These are phyloP conservation scores for Yamadazyma tumulicola DNA, from an alignment of 805 yeast species.

Conservation along the genomic window DNA sequence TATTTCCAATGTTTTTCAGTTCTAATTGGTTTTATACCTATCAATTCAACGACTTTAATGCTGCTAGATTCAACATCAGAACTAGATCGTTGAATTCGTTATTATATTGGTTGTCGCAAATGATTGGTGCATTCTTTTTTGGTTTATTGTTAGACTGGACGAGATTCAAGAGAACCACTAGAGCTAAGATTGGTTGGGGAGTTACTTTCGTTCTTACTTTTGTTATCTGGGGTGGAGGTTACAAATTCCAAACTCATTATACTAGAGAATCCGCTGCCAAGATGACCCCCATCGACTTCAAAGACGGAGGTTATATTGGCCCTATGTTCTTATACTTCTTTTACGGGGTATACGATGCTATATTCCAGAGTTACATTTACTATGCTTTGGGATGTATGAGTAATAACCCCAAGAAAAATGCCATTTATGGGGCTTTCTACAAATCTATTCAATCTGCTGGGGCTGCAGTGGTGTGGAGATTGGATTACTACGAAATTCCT, in stretches of 20 bases:
- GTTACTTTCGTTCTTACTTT: conserved; percentile 37
- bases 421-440: conserved; percentile 59
- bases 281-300: conserved; percentile 41
- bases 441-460: conserved; percentile 65
- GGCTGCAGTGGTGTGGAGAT: conserved; percentile 58
- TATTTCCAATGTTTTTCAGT: conserved; percentile 61
- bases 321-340: conserved; percentile 61
- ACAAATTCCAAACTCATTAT: conserved; percentile 41
- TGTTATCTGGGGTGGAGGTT: conserved; percentile 61
- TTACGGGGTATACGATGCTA: conserved; percentile 58
- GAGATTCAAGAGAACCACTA: conserved; percentile 35
- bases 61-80: conserved; percentile 52
- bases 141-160: conserved; percentile 48
- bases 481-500: conserved; percentile 40
- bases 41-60: conserved; percentile 58
- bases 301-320: conserved; percentile 47
- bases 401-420: conserved; percentile 52
- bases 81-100: conserved; percentile 60
- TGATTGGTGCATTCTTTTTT: conserved; percentile 51
- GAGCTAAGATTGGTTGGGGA: conserved; percentile 46
- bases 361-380: conserved; percentile 55
- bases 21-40: conserved; percentile 68
- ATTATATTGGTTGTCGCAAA: conserved; percentile 59
- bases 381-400: conserved; percentile 60
- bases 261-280: conserved; percentile 27